Percentiles rank a stretch among this genome's conserved stretches.
Evolutionary conservation across 2,329 filamentous ascomycete species (phyloP).

Genomic region (Neofusicoccum sp.): DNA sequence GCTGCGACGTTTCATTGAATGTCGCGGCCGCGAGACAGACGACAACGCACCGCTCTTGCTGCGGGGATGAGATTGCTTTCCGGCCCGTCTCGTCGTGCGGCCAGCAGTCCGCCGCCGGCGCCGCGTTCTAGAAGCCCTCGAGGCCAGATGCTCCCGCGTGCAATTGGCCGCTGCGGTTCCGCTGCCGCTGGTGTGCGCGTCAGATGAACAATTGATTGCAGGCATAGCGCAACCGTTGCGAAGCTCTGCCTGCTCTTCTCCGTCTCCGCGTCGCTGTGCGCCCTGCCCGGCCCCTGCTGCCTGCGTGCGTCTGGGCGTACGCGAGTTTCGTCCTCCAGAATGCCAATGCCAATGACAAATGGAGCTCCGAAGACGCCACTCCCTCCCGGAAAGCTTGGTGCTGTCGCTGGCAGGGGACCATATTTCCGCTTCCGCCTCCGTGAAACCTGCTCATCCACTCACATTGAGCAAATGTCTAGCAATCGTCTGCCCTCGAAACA

Average conservation of each 20-base stretch:
- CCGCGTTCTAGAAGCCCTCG: not conserved
- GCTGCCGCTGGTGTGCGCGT: not conserved
- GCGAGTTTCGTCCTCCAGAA: not conserved
- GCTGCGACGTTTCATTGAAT: no score
- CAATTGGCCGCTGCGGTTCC: not conserved
- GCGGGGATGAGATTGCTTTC: not conserved
- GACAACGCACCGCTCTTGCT: not conserved
- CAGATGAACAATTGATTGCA: constrained; percentile 4
- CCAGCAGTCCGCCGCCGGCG: not conserved
- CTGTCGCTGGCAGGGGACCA: not conserved
- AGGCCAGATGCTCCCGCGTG: not conserved
- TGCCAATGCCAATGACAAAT: not conserved
- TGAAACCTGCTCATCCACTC: not conserved
- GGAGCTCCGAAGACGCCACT: not conserved
- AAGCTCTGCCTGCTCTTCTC: not conserved
- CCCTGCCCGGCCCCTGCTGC: constrained; percentile 5
- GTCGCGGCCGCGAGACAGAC: not conserved
- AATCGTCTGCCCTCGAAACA: not conserved
- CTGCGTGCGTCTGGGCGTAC: not conserved
- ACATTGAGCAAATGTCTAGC: not conserved
- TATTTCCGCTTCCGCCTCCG: no score
- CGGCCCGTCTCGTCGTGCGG: not conserved
- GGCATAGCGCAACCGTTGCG: not conserved
- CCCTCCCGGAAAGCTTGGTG: not conserved
- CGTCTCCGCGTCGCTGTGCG: not conserved